These are phyloP conservation scores for Brasilioporus rufonigricans DNA, from an alignment of 768 basidiomycete genomes.

Conservation along the genomic window DNA sequence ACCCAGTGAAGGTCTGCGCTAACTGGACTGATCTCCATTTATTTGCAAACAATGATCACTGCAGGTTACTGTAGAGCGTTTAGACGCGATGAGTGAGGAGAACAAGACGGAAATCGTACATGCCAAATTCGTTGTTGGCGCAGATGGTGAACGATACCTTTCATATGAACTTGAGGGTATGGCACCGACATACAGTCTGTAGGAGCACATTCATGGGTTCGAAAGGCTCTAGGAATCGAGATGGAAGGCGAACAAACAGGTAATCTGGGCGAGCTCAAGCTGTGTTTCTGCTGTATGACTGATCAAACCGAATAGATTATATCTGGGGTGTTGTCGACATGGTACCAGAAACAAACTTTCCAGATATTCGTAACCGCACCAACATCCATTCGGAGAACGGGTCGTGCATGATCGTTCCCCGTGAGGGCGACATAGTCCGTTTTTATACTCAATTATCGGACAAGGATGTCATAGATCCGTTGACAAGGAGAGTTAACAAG, in stretches of 20 bases:
- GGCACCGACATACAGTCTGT: background rate
- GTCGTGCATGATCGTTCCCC: conserved; percentile 71
- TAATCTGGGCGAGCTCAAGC: background rate
- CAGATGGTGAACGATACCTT: conserved; percentile 26
- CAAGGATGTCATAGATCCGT: conserved; percentile 40
- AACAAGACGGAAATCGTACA: conserved; percentile 30
- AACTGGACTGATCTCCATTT: background rate
- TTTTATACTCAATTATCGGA: conserved; percentile 70
- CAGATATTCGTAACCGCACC: conserved; percentile 64
- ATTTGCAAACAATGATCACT: background rate
- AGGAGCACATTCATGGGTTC: conserved; percentile 49
- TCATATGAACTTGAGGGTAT: background rate
- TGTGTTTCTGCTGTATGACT: background rate
- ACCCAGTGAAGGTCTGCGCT: conserved; percentile 29
- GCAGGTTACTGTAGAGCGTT: conserved; percentile 21
- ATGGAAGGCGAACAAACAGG: conserved; percentile 50
- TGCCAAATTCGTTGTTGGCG: conserved; percentile 35
- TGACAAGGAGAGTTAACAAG: conserved; percentile 53
- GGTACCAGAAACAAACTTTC: conserved; percentile 67
- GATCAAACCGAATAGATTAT: conserved; percentile 40
- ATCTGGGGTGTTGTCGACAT: conserved; percentile 84
- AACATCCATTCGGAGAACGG: conserved; percentile 66
- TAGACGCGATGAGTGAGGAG: conserved; percentile 27
- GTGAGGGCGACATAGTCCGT: conserved; percentile 64
- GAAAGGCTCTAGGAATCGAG: conserved; percentile 40